These are phyloP conservation scores for Pichia sp. DNA, from an alignment of 1,139 yeast genomes.

Conservation along the genomic window DNA sequence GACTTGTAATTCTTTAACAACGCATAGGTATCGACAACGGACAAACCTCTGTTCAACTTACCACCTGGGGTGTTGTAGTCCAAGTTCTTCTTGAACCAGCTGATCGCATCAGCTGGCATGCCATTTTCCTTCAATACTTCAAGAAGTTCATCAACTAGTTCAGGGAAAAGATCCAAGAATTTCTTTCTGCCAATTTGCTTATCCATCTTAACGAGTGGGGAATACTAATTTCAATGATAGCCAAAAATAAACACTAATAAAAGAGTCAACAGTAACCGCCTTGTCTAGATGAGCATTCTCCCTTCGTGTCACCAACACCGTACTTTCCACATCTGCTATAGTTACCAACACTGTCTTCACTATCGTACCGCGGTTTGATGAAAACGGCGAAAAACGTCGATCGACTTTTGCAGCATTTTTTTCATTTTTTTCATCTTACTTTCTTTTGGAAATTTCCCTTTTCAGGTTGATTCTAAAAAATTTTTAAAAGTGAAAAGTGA, in stretches of 20 bases:
- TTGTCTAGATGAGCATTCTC: not conserved
- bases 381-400: conserved; percentile 1
- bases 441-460: conserved; percentile 3
- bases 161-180: conserved; percentile 73
- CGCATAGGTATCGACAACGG: conserved; percentile 89
- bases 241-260: not conserved
- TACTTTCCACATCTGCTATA: not conserved
- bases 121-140: conserved; percentile 62
- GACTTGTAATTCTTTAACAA: conserved; percentile 63
- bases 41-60: conserved; percentile 90
- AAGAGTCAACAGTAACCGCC: not conserved
- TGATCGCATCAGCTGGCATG: conserved; percentile 81
- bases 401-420: conserved; percentile 1
- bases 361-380: not conserved
- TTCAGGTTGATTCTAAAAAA: conserved; percentile 6
- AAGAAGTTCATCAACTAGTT: conserved; percentile 70
- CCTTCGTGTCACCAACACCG: not conserved
- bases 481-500: conserved; percentile 4
- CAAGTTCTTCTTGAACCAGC: conserved; percentile 75
- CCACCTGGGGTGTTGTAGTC: conserved; percentile 95
- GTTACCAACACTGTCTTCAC: not conserved
- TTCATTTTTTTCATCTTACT: not conserved
- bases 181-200: conserved; percentile 48
- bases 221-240: not conserved
- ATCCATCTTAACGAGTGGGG: conserved; percentile 25